Conservation (phyloP, 1,284 basidiomycete species). For the Gymnopus androsaceus region DNA sequence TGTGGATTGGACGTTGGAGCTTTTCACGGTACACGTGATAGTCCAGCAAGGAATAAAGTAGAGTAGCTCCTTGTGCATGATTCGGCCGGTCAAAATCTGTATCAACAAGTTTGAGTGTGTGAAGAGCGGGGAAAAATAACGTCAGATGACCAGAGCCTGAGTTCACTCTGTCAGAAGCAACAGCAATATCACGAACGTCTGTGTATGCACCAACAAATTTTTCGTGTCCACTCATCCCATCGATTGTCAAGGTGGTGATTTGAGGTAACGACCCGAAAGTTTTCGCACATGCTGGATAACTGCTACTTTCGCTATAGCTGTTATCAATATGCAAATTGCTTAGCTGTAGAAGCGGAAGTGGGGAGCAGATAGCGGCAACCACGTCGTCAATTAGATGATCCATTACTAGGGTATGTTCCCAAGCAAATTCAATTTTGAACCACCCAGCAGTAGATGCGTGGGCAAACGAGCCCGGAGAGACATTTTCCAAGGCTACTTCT, state of each 20-base stretch:
- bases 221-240: constrained; percentile 7
- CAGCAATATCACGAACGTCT: not conserved
- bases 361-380: not conserved
- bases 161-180: not conserved
- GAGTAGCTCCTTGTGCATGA: not conserved
- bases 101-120: constrained; percentile 7
- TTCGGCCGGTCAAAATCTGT: constrained; percentile 13
- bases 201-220: constrained; percentile 11
- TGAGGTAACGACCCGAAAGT: constrained; percentile 12
- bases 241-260: constrained; percentile 2
- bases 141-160: not conserved
- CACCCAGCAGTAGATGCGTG: not conserved
- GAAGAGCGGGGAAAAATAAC: constrained; percentile 10
- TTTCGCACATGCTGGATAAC: not conserved
- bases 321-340: constrained; percentile 6
- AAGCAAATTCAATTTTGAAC: constrained; percentile 4
- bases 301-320: not conserved
- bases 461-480: not conserved
- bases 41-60: constrained; percentile 7
- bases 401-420: not conserved
- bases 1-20: constrained; percentile 1
- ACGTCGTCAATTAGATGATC: not conserved
- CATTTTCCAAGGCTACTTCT: not conserved
- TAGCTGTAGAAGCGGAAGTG: constrained; percentile 10
- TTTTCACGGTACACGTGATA: constrained; percentile 11